Conservation (phyloP, 2,329 filamentous ascomycete genomes). For the Penicillium concentricum region DNA sequence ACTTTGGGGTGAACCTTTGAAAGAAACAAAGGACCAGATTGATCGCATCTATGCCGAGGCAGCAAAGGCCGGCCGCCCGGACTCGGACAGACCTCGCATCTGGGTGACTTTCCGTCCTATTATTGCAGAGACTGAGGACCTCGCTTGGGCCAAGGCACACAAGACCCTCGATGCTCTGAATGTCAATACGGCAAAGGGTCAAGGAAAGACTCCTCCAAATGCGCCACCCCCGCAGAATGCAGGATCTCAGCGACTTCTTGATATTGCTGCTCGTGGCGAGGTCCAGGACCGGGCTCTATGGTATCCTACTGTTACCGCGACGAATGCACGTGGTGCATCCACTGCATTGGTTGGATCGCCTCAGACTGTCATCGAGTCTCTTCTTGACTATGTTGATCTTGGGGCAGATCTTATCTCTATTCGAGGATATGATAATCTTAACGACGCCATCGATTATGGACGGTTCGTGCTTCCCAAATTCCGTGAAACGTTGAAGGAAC, state of each 20-base stretch:
- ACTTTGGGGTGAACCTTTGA: conserved; percentile 63
- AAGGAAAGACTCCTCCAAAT: conserved; percentile 30
- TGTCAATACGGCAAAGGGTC: conserved; percentile 40
- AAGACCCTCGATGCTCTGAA: conserved; percentile 55
- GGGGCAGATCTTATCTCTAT: conserved; percentile 60
- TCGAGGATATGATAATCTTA: conserved; percentile 61
- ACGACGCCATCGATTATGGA: conserved; percentile 61
- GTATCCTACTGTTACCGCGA: conserved; percentile 63
- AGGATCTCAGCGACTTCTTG: conserved; percentile 58
- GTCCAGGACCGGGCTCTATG: conserved; percentile 62
- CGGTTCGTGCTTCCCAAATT: conserved; percentile 56
- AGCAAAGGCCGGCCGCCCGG: conserved; percentile 55
- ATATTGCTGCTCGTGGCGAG: conserved; percentile 54
- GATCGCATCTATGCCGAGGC: conserved; percentile 60
- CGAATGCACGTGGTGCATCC: conserved; percentile 59
- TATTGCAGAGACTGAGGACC: conserved; percentile 59
- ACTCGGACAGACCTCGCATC: conserved; percentile 56
- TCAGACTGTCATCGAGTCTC: conserved; percentile 54
- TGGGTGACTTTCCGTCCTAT: conserved; percentile 66
- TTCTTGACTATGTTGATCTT: conserved; percentile 58
- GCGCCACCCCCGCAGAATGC: conserved; percentile 55
- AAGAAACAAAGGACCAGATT: conserved; percentile 64
- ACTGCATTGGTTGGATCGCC: conserved; percentile 59
- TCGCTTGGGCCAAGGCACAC: conserved; percentile 62
- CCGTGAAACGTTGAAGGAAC: conserved; percentile 27